Conservation (phyloP, 345 rosid species). For the Eucalyptus pauciflora region DNA sequence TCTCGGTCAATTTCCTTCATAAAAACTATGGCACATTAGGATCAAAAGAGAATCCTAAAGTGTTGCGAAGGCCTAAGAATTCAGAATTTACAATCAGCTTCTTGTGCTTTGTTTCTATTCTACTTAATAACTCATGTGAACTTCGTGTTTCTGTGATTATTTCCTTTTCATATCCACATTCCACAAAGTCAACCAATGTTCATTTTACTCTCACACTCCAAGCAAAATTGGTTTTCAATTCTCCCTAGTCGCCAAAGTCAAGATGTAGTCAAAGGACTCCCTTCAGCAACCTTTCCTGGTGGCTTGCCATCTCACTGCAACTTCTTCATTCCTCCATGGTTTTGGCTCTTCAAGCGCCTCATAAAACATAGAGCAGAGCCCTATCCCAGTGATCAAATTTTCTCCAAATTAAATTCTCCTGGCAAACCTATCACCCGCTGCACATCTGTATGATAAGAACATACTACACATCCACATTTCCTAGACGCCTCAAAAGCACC, state of each 20-base stretch:
- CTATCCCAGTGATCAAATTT: neutral
- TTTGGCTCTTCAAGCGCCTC: neutral
- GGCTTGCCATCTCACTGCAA: neutral
- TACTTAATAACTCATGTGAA: neutral
- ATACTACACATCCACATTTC: neutral
- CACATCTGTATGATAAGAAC: neutral
- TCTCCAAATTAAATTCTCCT: neutral
- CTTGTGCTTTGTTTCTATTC: neutral
- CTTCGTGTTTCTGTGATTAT: rapidly evolving
- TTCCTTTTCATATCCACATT: no score
- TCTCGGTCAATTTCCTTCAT: neutral
- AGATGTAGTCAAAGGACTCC: neutral
- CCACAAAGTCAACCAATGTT: no score
- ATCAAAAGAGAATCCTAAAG: neutral
- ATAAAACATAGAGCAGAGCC: neutral
- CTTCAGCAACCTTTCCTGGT: rapidly evolving
- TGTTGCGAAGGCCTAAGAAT: neutral
- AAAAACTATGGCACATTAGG: neutral
- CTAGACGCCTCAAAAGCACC: neutral
- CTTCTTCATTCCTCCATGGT: neutral
- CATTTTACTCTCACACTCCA: no score
- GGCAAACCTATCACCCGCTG: neutral
- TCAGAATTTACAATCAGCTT: neutral
- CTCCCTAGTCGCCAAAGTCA: neutral
- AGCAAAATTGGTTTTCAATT: neutral